A percentile compares a stretch with the other conserved stretches of the same genome.
phyloP scores from a whole-genome alignment of 768 basidiomycete species.

The Hericium coralloides region DNA sequence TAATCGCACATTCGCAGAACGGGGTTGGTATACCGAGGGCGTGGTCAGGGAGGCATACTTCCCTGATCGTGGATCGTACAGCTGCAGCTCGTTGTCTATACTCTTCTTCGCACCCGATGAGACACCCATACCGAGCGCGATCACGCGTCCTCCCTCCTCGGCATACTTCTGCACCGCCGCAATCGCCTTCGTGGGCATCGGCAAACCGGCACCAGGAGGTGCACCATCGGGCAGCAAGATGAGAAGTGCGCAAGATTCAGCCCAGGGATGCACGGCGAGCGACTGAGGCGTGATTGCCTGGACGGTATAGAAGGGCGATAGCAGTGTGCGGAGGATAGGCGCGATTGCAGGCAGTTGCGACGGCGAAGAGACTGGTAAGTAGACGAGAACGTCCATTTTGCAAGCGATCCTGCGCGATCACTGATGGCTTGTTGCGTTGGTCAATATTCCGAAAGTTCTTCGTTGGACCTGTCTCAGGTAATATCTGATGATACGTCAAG shows the following conservation, averaged over 20 bases:
- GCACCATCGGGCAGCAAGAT: constrained; percentile 54
- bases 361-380: constrained; percentile 34
- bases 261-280: constrained; percentile 70
- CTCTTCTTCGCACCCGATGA: constrained; percentile 13
- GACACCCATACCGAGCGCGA: constrained; percentile 51
- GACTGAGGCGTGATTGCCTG: constrained; percentile 52
- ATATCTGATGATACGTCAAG: no score
- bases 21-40: background rate
- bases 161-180: constrained; percentile 50
- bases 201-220: constrained; percentile 27
- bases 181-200: constrained; percentile 29
- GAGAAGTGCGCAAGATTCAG: constrained; percentile 62
- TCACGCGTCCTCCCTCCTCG: constrained; percentile 57
- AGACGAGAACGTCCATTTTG: constrained; percentile 72
- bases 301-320: constrained; percentile 71
- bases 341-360: constrained; percentile 1
- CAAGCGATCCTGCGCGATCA: no score
- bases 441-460: no score
- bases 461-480: no score
- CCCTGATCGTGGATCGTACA: constrained; percentile 30
- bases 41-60: background rate
- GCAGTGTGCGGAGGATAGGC: constrained; percentile 39
- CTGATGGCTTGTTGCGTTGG: no score
- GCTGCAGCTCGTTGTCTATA: constrained; percentile 24
- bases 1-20: background rate